Evolutionary conservation across 2,329 filamentous ascomycete species (phyloP), one percentile per base, ranked within the genome.

Genomic region (Camillea tinctor): DNA sequence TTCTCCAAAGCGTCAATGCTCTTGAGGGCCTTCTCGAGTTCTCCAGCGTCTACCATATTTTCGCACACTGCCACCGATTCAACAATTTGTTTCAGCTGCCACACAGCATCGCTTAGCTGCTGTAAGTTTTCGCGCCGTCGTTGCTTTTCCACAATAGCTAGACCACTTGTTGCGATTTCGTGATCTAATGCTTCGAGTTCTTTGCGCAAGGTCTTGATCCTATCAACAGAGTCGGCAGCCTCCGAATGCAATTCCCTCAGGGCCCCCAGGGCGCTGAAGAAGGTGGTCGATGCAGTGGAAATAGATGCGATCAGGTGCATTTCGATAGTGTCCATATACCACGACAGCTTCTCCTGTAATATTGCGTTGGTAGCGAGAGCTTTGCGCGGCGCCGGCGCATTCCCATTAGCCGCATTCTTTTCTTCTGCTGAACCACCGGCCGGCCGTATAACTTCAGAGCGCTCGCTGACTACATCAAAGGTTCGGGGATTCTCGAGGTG

Each of bases 321-420:
- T 73, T 99, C 95, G 21, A 99, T 93, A 0, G 95, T 99, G 73
- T 99, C 95, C 93, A 99, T 97, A 74, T 99, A 99, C 95, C 95
- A 99, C 0, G 95, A 98, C 13, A 99, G 81, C 76, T 99, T 99
- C 76, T 99, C 95, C 73, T 99, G 95, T 40, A 99, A 76, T 60
- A 99, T 99, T 0, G 95, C 95, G 76, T 99, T 99, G 0, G 93
- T 97, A 7, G 94, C 94, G 24, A 99, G 80, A 1, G 92, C 91
- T 73, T 97, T 98, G 61, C 94, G 86, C 8, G 90, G 88, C 11
- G 83, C 82, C 21, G 83, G 76, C 0, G 82, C 77, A 55, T 79
- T 80, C 4, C 86, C 87, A 72, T 88, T 91, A 3, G 80, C 75
- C 4, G 76, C 75, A 40, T 78, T 80, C 22, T 84, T 82, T 23